These are phyloP conservation scores for Paecilomyces sp. DNA, from an alignment of 2,329 filamentous ascomycete species.

Conservation along the genomic window DNA sequence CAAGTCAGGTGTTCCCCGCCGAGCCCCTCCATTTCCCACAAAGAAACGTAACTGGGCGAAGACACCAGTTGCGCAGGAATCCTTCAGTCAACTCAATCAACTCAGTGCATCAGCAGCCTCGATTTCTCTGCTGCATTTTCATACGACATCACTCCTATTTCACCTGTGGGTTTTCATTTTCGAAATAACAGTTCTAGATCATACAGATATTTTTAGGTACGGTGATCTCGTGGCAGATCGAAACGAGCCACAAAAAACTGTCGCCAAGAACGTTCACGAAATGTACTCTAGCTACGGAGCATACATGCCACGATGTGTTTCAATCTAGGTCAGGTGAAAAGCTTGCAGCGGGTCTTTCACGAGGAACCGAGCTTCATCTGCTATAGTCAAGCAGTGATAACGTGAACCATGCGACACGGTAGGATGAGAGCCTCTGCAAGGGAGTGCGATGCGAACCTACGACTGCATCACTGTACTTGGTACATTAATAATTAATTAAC, in stretches of 20 bases:
- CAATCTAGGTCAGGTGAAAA: not conserved
- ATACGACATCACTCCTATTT: not conserved
- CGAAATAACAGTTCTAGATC: not conserved
- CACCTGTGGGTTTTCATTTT: not conserved
- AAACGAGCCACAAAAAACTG: not conserved
- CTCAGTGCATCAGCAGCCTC: not conserved
- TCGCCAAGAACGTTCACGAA: not conserved
- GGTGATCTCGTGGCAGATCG: not conserved
- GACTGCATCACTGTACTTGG: not conserved
- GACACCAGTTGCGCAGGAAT: not conserved
- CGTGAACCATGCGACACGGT: not conserved
- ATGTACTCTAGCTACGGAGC: not conserved
- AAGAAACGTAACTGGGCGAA: not conserved
- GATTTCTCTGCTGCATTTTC: not conserved
- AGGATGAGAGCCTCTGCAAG: not conserved
- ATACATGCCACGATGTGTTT: not conserved
- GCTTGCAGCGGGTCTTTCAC: not conserved
- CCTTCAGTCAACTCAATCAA: not conserved
- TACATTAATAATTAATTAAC: not conserved
- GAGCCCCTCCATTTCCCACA: not conserved
- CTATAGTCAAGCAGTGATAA: not conserved
- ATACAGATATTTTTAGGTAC: not conserved
- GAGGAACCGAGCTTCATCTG: not conserved
- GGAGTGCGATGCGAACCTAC: not conserved
- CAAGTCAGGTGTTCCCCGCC: not conserved